phyloP scores from a whole-genome alignment of 2,329 filamentous ascomycete species.

The Alternaria infectoria region DNA sequence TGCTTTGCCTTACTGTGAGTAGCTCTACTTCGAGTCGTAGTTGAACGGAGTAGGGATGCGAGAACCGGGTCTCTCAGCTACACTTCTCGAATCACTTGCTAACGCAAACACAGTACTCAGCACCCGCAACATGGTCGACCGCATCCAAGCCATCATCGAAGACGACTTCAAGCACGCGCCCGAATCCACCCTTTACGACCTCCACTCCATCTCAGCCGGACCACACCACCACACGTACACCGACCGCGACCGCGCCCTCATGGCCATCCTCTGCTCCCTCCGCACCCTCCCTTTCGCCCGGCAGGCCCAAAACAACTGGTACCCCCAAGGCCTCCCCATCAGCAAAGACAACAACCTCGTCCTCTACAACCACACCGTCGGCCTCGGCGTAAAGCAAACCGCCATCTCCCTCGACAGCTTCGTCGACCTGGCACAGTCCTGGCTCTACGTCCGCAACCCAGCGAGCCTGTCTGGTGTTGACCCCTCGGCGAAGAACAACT shows the following conservation, averaged over 20 bases:
- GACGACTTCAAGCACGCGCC: not conserved
- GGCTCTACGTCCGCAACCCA: not conserved
- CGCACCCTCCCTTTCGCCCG: not conserved
- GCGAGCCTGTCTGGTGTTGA: not conserved
- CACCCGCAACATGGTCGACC: not conserved
- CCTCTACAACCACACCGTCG: not conserved
- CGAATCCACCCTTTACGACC: not conserved
- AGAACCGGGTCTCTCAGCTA: fast-evolving
- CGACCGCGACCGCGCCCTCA: not conserved
- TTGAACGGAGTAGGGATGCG: not conserved
- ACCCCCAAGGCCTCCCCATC: slow-evolving; percentile 4
- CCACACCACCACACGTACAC: not conserved
- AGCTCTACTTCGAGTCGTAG: too few relatives aligned
- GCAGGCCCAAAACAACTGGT: slow-evolving; percentile 1
- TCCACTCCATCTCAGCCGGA: not conserved
- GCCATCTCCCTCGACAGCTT: not conserved
- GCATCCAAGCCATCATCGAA: slow-evolving; percentile 7
- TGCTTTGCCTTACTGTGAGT: slow-evolving; percentile 9
- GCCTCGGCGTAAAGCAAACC: not conserved
- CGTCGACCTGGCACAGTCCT: not conserved
- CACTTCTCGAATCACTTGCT: not conserved
- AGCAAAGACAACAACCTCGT: not conserved
- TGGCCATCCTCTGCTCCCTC: slow-evolving; percentile 5
- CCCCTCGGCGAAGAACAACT: not conserved
- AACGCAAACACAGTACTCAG: slow-evolving; percentile 2